These are phyloP conservation scores for Trichosporon ovoides DNA, from an alignment of 1,284 basidiomycete species.

Conservation along the genomic window DNA sequence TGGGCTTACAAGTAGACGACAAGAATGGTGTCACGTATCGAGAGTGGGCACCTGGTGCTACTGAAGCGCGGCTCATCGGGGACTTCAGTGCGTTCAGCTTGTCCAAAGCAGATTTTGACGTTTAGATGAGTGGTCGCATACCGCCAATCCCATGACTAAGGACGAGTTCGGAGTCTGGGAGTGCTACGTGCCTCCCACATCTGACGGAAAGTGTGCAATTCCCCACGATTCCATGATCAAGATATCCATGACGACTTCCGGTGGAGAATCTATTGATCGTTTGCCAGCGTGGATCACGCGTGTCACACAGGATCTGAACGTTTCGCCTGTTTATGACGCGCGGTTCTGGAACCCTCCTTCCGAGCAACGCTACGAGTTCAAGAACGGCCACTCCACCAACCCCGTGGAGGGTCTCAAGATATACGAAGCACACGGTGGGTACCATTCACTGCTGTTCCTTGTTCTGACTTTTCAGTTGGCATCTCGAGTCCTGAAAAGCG, in stretches of 20 bases:
- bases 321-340: conserved; percentile 90
- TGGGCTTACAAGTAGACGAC: conserved; percentile 70
- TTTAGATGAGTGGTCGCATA: conserved; percentile 81
- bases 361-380: conserved; percentile 70
- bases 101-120: conserved; percentile 6
- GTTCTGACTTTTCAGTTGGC: conserved; percentile 59
- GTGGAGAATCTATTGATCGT: conserved; percentile 77
- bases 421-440: conserved; percentile 78
- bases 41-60: conserved; percentile 93
- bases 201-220: conserved; percentile 70
- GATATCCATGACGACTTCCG: conserved; percentile 78
- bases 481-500: conserved; percentile 83
- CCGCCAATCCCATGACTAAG: conserved; percentile 77
- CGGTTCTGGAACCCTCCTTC: conserved; percentile 95
- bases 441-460: not conserved
- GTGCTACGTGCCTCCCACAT: conserved; percentile 66
- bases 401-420: conserved; percentile 63
- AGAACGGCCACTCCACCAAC: conserved; percentile 54
- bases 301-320: conserved; percentile 84
- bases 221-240: conserved; percentile 93
- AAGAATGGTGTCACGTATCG: conserved; percentile 74
- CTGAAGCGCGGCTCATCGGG: conserved; percentile 77
- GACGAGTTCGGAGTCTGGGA: conserved; percentile 91
- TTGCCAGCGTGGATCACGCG: conserved; percentile 90
- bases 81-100: conserved; percentile 76